Conservation (phyloP, 1,284 basidiomycete species). For the Mycocalia duriaeana region DNA sequence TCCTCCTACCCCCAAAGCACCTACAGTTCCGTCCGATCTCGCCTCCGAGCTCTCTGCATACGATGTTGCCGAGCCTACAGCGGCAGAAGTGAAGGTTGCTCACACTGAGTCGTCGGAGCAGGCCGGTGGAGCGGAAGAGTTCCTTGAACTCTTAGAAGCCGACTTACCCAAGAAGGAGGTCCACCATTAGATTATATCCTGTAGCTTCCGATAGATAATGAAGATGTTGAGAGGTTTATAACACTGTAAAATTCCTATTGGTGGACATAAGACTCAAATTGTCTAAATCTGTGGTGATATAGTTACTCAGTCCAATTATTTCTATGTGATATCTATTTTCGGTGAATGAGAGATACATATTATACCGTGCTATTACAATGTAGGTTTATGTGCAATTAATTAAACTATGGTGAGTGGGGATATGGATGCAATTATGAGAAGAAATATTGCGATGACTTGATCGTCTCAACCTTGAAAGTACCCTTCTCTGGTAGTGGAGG, state of each 20-base stretch:
- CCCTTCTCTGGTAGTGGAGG: constrained; percentile 87
- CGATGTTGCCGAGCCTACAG: constrained; percentile 69
- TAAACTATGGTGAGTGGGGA: not conserved
- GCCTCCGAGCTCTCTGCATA: constrained; percentile 80
- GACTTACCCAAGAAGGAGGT: constrained; percentile 38
- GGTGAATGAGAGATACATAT: not conserved
- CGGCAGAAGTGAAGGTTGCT: constrained; percentile 27
- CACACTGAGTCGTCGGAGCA: constrained; percentile 20
- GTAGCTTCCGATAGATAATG: not conserved
- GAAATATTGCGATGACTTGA: constrained; percentile 85
- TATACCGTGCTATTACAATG: not conserved
- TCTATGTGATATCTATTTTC: not conserved
- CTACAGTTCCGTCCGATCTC: constrained; percentile 72
- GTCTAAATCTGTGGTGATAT: not conserved
- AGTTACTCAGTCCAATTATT: not conserved
- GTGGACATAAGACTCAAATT: too few relatives aligned
- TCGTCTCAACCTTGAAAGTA: constrained; percentile 81
- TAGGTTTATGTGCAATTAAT: not conserved
- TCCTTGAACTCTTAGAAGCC: constrained; percentile 41
- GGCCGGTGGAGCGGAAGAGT: constrained; percentile 36
- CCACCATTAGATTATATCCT: constrained; percentile 33
- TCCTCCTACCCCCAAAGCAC: constrained; percentile 66
- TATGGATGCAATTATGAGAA: constrained; percentile 66
- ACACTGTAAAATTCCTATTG: not conserved
- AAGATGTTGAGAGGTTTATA: not conserved